These are phyloP conservation scores for Rhizophlyctis rosea DNA, from an alignment of 192 early-diverging fungal genomes.

Conservation along the genomic window DNA sequence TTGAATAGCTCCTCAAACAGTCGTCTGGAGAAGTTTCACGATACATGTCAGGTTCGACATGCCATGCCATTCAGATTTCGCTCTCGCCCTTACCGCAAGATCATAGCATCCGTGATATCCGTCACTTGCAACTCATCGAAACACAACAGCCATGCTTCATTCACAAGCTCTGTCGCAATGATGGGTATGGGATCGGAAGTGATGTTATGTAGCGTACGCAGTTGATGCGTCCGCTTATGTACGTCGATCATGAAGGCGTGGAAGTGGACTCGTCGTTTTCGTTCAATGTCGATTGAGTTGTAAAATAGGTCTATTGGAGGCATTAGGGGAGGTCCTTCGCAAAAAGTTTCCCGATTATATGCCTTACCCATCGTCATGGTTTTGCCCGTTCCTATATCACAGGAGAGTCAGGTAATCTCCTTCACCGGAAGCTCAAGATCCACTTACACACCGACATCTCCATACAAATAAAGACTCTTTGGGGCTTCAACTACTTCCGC, in stretches of 20 bases:
- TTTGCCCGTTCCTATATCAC: constrained; percentile 74
- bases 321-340: too few species aligned
- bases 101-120: constrained; percentile 97
- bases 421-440: not conserved
- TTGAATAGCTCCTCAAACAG: constrained; percentile 74
- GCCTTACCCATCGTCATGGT: constrained; percentile 77
- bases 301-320: constrained; percentile 82
- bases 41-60: too few species aligned
- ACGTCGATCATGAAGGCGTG: constrained; percentile 97
- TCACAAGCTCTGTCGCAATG: constrained; percentile 78
- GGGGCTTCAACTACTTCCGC: constrained; percentile 24
- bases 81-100: constrained; percentile 63
- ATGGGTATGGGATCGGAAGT: constrained; percentile 33
- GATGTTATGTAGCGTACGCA: constrained; percentile 12
- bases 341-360: too few species aligned
- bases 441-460: constrained; percentile 37
- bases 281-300: constrained; percentile 61
- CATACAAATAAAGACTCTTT: constrained; percentile 43
- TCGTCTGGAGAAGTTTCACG: constrained; percentile 5
- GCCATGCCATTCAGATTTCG: too few species aligned
- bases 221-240: constrained; percentile 63
- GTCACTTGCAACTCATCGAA: constrained; percentile 98
- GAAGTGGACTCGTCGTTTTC: constrained; percentile 90
- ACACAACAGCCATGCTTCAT: constrained; percentile 82
- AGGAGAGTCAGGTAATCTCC: not conserved